Conservation (phyloP, 2,329 filamentous ascomycete genomes). For the Penicillium sp. region DNA sequence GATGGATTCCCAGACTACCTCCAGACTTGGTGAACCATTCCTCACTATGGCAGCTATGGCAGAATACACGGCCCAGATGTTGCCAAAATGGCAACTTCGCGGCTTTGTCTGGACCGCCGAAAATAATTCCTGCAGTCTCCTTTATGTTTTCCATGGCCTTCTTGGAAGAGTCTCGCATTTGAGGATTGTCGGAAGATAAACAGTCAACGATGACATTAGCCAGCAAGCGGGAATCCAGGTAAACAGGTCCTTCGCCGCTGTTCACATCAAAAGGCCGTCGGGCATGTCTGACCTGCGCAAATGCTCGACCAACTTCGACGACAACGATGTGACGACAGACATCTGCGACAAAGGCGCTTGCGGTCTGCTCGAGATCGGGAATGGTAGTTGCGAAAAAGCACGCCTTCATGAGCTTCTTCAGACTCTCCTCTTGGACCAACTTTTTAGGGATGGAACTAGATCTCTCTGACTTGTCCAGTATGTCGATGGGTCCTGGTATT, state of each 20-base stretch:
- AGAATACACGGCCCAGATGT: constrained; percentile 77
- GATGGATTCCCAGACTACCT: constrained; percentile 83
- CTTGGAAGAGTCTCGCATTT: constrained; percentile 79
- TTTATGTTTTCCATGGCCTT: constrained; percentile 73
- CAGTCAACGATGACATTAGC: constrained; percentile 88
- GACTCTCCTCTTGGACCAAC: constrained; percentile 70
- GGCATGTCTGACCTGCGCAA: constrained; percentile 73
- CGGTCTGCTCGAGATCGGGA: constrained; percentile 72
- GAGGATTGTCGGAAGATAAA: constrained; percentile 75
- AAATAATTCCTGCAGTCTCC: constrained; percentile 70
- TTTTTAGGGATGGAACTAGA: constrained; percentile 85
- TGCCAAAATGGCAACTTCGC: constrained; percentile 79
- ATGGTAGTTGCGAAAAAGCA: constrained; percentile 81
- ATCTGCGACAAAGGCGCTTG: constrained; percentile 70
- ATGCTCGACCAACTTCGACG: constrained; percentile 79
- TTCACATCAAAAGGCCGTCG: constrained; percentile 77
- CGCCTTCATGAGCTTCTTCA: constrained; percentile 86
- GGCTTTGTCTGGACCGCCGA: constrained; percentile 68
- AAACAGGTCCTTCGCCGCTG: constrained; percentile 80
- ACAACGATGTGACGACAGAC: constrained; percentile 87
- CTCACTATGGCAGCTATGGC: constrained; percentile 92
- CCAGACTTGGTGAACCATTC: constrained; percentile 99
- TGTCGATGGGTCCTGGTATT: constrained; percentile 62
- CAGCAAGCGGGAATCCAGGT: constrained; percentile 79
- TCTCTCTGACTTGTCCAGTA: constrained; percentile 71